phyloP scores from a whole-genome alignment of 2,329 filamentous ascomycete species.

The Corniculantispora saksenae region DNA sequence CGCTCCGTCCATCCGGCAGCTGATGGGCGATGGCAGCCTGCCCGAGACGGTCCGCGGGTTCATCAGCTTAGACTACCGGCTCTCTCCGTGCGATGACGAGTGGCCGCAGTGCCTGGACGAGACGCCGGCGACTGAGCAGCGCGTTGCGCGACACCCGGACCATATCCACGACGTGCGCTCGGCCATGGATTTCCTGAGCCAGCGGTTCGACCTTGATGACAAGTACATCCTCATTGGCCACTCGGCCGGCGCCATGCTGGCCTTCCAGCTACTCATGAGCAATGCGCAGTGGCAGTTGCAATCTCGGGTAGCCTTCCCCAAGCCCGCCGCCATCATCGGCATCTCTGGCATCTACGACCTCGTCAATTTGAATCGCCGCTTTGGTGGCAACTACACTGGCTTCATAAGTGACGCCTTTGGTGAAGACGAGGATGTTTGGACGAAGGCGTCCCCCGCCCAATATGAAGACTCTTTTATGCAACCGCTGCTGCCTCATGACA shows the following conservation, averaged over 20 bases:
- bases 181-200: slow-evolving; percentile 51
- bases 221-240: slow-evolving; percentile 62
- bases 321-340: slow-evolving; percentile 58
- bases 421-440: slow-evolving; percentile 50
- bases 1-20: slow-evolving; percentile 42
- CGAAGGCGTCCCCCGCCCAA: slow-evolving; percentile 54
- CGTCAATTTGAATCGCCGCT: slow-evolving; percentile 49
- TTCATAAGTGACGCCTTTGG: slow-evolving; percentile 66
- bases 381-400: slow-evolving; percentile 51
- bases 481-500: slow-evolving; percentile 35
- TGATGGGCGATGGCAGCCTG: slow-evolving; percentile 36
- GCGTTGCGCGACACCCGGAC: slow-evolving; percentile 56
- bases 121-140: slow-evolving; percentile 32
- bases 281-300: slow-evolving; percentile 30
- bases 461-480: slow-evolving; percentile 42
- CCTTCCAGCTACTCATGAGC: slow-evolving; percentile 60
- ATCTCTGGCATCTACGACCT: slow-evolving; percentile 70
- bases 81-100: slow-evolving; percentile 43
- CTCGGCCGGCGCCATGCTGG: slow-evolving; percentile 64
- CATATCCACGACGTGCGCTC: slow-evolving; percentile 59
- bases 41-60: slow-evolving; percentile 55
- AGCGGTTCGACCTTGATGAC: slow-evolving; percentile 45
- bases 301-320: slow-evolving; percentile 30
- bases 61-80: slow-evolving; percentile 64
- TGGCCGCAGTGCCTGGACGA: slow-evolving; percentile 4